Evolutionary conservation across 176 grass and related monocot species (phyloP).

Genomic region (Rhynchospora tenuis): DNA sequence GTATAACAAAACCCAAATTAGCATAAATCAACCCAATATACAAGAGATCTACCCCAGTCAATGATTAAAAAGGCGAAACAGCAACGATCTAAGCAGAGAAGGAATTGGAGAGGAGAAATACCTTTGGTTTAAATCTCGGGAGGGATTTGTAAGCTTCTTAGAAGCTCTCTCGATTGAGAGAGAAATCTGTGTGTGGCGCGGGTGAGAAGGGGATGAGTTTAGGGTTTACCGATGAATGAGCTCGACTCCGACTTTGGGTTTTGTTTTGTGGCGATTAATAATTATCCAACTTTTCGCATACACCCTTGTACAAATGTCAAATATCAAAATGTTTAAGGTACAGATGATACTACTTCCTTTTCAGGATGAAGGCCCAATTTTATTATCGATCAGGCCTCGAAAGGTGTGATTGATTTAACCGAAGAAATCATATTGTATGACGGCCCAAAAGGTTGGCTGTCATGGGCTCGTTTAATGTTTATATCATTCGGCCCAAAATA

Average conservation of each 20-base stretch:
- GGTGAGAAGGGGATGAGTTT: conserved; percentile 11
- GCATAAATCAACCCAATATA: not conserved
- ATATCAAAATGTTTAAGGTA: not conserved
- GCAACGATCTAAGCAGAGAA: not conserved
- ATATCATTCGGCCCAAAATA: not conserved
- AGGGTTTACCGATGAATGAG: conserved; percentile 30
- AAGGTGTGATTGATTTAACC: not conserved
- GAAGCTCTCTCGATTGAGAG: not conserved
- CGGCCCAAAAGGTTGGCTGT: not conserved
- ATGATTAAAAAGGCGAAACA: not conserved
- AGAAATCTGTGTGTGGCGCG: conserved; percentile 1
- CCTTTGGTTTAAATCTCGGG: not conserved
- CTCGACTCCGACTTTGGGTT: conserved; percentile 5
- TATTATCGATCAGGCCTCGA: not conserved
- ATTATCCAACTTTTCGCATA: not conserved
- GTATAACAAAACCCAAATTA: not conserved
- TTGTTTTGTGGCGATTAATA: conserved; percentile 22
- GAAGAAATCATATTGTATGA: no score
- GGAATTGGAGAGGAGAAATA: not conserved
- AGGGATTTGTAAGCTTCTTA: not conserved
- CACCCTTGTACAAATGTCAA: not conserved
- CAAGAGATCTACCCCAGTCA: conserved; percentile 16
- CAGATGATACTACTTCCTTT: not conserved
- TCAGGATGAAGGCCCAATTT: not conserved
- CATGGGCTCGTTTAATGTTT: not conserved